These are phyloP conservation scores for Dactylellina parvicollis DNA, from an alignment of 2,329 filamentous ascomycete genomes.

Conservation along the genomic window DNA sequence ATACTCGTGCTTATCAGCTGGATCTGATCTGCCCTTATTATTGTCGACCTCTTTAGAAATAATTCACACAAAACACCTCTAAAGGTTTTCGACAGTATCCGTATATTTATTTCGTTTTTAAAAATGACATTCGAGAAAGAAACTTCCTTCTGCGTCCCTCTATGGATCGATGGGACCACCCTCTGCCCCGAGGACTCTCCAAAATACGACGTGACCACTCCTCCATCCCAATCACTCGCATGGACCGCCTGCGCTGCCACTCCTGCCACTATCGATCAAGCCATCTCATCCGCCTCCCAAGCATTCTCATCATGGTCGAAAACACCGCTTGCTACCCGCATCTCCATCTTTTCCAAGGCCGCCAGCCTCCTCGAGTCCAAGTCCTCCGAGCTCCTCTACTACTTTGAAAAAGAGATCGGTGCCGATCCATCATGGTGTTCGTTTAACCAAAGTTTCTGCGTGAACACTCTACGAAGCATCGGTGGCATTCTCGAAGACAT, in stretches of 20 bases:
- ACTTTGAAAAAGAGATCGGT: constrained; percentile 71
- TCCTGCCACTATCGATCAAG: constrained; percentile 67
- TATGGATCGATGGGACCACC: constrained; percentile 41
- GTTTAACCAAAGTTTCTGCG: constrained; percentile 62
- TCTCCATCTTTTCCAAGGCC: constrained; percentile 76
- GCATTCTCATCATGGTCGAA: constrained; percentile 77
- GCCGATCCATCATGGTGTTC: constrained; percentile 61
- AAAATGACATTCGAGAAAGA: constrained; percentile 48
- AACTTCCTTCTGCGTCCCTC: constrained; percentile 44
- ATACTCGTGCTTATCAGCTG: neutral
- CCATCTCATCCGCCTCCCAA: constrained; percentile 70
- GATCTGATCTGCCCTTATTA: neutral
- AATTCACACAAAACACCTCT: neutral
- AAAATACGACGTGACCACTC: constrained; percentile 37
- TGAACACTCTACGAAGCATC: constrained; percentile 63
- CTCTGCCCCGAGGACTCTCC: constrained; percentile 19
- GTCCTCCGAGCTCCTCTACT: constrained; percentile 69
- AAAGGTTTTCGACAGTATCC: neutral
- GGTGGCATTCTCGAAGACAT: constrained; percentile 60
- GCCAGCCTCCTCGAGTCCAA: constrained; percentile 72
- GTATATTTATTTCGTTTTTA: neutral
- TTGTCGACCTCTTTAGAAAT: neutral
- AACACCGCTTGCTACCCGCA: constrained; percentile 70
- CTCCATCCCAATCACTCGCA: constrained; percentile 30
- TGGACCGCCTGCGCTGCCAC: constrained; percentile 70